Percentiles rank a stretch among this genome's conserved stretches.
phyloP scores from a whole-genome alignment of 2,329 filamentous ascomycete genomes.

The Xylaria multiplex region DNA sequence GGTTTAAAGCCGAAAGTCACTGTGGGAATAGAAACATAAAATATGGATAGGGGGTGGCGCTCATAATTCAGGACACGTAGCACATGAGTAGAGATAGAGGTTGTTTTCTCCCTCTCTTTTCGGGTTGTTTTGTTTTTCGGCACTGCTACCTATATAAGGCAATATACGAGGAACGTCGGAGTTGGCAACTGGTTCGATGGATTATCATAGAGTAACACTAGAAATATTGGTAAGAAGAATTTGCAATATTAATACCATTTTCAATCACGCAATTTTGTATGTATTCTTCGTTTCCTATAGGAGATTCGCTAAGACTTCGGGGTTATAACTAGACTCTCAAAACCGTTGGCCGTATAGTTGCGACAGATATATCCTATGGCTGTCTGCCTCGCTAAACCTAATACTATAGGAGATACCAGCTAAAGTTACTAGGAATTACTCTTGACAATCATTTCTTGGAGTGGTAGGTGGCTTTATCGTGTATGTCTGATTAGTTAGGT shows the following conservation, averaged over 20 bases:
- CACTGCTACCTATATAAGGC: neutral
- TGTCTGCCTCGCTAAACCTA: no score
- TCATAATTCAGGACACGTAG: slow-evolving; percentile 10
- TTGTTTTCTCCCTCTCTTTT: no score
- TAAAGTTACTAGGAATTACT: no score
- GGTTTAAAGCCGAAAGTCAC: slow-evolving; percentile 42
- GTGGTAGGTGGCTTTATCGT: no score
- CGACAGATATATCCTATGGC: neutral
- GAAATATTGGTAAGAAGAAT: no score
- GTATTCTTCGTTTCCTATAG: neutral
- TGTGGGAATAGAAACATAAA: neutral
- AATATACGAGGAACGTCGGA: neutral
- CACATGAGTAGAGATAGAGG: neutral
- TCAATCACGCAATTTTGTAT: neutral
- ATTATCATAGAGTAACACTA: no score
- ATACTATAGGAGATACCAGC: no score
- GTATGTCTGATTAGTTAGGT: no score
- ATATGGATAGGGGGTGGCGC: neutral
- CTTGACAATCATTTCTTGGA: no score
- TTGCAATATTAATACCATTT: neutral
- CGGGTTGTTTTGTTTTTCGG: no score
- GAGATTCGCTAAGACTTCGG: no score
- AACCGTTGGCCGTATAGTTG: neutral
- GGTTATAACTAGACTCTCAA: neutral
- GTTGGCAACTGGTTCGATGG: no score